Evolutionary conservation across 164 flowering plant genomes (phyloP), one percentile per base, ranked within the genome.

Genomic region (Aristolochia fimbriata): DNA sequence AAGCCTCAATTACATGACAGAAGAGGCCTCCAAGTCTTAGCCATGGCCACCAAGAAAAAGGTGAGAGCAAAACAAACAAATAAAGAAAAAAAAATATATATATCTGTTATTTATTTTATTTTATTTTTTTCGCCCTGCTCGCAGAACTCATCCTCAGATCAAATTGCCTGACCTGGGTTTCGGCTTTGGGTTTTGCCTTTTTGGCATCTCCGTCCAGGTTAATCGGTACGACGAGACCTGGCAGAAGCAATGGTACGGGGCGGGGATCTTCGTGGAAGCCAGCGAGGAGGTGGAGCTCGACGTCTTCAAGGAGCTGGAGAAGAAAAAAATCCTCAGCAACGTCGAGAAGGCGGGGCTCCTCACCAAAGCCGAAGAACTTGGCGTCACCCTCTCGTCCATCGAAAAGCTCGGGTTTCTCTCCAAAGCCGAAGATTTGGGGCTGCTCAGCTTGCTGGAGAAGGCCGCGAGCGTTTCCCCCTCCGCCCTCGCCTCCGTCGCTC

Each of bases 171-270:
- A 31, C 5, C 4, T 25, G 50, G 45, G 3, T 22, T 27, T 25
- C 37, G 45, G 3, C 15, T 27, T 33, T 62, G 15, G 47, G 15
- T 59, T 31, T 27, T 21, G 6, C 19, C 0, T n/a, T n/a, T n/a
- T n/a, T 17, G 30, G 30, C 5, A 27, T 27, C 30, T 27, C 23
- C 19, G 37, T 10, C 47, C 67, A 88, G 98, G 97, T 90, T 65
- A 86, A 93, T 77, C 86, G 76, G 53, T 88, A 78, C 63, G 91
- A 93, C 51, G 47, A 59, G 4, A 58, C 43, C 23, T 89, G 98
- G 97, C 60, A 82, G 73, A 93, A 93, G 49, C 58, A 85, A 62
- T 93, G 99, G 97, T 93, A 58, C 57, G 99, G 96, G 0, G 96
- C 96, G 0, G 97, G 99, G 7, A 47, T 93, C 33, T 90, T 93